Evolutionary conservation across 2,329 filamentous ascomycete genomes (phyloP), one percentile per base, ranked within the genome.

Genomic region (Sporothrix sp.): DNA sequence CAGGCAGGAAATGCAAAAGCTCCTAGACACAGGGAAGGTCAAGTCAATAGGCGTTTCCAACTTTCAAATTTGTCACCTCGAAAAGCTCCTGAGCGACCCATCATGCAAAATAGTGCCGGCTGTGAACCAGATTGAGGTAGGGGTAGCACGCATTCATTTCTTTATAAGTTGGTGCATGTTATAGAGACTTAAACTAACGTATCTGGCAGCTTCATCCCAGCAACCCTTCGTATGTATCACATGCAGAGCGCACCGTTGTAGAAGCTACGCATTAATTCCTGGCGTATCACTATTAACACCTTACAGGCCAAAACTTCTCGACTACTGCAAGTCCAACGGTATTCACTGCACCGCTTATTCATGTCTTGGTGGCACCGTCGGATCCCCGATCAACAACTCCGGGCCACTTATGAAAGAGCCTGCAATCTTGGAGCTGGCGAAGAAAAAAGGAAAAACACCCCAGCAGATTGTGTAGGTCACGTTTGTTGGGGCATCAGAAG

Each of bases 301-400:
- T 14, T 25, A 23, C 20, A 53, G 51, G 7, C 75, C 75, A n/a
- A 81, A 80, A 62, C 71, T 81, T 20, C 64, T 81, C 54, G 68
- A 71, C 46, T 81, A 76, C 66, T 74, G 72, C 66, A 72, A 72
- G 55, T 63, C 68, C 42, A 80, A 80, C 65, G 75, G 74, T 54
- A 82, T 82, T 58, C 77, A 81, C 67, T 68, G 62, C 63, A 81
- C 76, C 14, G 76, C 73, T 25, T 79, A 80, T 67, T 79, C 74
- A 3, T 77, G 74, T 64, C 68, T 80, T 18, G 75, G 74, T 48
- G 72, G 69, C 50, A 78, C 72, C 51, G 73, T 68, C 42, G 70
- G 77, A 66, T 79, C 72, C 30, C 75, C 73, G 16, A 67, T 79
- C n/a, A 71, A 74, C 35, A 48, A 35, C 23, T 48, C 45, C 2